These are phyloP conservation scores for Penicillium sp. DNA, from an alignment of 2,329 filamentous ascomycete genomes.

Conservation along the genomic window DNA sequence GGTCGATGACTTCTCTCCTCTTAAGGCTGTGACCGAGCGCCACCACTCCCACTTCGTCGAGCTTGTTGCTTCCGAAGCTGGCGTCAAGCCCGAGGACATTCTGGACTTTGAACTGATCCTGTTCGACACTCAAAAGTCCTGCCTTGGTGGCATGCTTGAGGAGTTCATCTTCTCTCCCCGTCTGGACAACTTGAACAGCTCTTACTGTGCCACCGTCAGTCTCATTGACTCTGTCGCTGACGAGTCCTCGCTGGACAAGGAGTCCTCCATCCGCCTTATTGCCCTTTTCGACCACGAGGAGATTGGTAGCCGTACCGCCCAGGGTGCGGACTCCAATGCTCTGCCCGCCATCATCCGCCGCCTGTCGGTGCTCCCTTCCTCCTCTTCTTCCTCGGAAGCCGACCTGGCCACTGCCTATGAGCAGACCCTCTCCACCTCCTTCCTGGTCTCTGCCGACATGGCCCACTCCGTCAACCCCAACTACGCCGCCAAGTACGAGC, in stretches of 20 bases:
- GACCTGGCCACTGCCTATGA: conserved; percentile 84
- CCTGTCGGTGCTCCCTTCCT: conserved; percentile 76
- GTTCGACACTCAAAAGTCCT: conserved; percentile 92
- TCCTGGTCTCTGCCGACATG: conserved; percentile 97
- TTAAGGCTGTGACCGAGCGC: conserved; percentile 77
- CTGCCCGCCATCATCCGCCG: conserved; percentile 86
- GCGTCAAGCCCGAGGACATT: conserved; percentile 71
- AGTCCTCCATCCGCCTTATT: conserved; percentile 85
- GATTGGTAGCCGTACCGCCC: conserved; percentile 88
- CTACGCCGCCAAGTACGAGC: conserved; percentile 89
- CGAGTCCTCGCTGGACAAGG: conserved; percentile 70
- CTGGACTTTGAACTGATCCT: conserved; percentile 96
- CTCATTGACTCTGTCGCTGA: conserved; percentile 78
- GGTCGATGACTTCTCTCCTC: conserved; percentile 69
- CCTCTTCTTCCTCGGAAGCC: conserved; percentile 61
- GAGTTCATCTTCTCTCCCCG: conserved; percentile 97
- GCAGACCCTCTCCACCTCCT: conserved; percentile 87
- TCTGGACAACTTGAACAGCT: conserved; percentile 95
- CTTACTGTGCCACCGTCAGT: conserved; percentile 86
- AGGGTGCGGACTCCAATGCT: conserved; percentile 91
- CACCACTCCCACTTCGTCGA: conserved; percentile 90
- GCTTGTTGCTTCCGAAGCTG: conserved; percentile 80
- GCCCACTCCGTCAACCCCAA: conserved; percentile 96
- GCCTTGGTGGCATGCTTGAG: conserved; percentile 85
- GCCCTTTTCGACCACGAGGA: conserved; percentile 98